Evolutionary conservation across 2,329 filamentous ascomycete genomes (phyloP).

Genomic region (Ascochyta lentis): DNA sequence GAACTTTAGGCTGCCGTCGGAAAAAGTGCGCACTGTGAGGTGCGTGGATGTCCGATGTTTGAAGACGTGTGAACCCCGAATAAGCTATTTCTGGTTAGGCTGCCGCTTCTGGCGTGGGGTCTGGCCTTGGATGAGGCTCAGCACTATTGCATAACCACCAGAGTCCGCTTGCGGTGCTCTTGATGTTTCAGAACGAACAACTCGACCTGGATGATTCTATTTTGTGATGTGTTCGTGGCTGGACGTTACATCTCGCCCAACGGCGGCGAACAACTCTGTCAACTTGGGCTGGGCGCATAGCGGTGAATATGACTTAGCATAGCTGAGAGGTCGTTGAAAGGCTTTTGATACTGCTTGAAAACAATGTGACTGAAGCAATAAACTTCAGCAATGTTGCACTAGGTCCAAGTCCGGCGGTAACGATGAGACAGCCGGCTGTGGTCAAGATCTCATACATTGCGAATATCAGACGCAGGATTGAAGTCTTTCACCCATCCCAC

Average conservation of each 20-base stretch:
- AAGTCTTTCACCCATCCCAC: background rate
- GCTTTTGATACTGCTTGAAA: background rate
- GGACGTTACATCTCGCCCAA: too few species aligned
- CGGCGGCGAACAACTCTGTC: too few species aligned
- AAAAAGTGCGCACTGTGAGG: background rate
- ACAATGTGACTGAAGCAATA: background rate
- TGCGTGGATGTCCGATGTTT: background rate
- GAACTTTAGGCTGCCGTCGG: background rate
- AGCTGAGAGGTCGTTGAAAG: too few species aligned
- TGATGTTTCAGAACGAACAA: too few species aligned
- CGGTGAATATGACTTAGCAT: too few species aligned
- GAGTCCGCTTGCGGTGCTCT: conserved; percentile 1
- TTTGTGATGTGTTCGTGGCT: too few species aligned
- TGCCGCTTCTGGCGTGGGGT: background rate
- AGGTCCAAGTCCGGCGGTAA: background rate
- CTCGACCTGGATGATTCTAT: too few species aligned
- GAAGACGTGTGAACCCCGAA: background rate
- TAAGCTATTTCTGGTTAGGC: background rate
- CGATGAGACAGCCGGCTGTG: conserved; percentile 8
- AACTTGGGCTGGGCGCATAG: too few species aligned
- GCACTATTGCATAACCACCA: background rate
- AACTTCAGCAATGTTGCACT: background rate
- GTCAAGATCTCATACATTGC: background rate
- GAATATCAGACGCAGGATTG: too few species aligned
- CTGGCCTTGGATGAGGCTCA: background rate